Percentiles rank a stretch among this genome's conserved stretches.
Conservation (phyloP, 257 asterid genomes). For the Prunella vulgaris region DNA sequence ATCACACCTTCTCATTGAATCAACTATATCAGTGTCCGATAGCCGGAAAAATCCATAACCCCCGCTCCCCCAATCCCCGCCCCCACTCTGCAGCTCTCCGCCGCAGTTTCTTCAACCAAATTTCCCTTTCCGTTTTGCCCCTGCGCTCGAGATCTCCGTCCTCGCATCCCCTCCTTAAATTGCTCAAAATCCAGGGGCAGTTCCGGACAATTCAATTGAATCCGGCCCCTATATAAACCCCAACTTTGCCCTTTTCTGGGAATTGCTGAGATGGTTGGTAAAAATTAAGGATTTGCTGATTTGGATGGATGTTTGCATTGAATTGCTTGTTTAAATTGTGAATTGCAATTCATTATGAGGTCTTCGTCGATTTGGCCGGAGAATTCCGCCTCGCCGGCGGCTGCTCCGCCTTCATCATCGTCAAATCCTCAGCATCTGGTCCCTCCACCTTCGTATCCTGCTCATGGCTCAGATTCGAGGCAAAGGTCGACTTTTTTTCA, state of each 20-base stretch:
- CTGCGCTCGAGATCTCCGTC: constrained; percentile 31
- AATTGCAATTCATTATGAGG: constrained; percentile 46
- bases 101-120: constrained; percentile 11
- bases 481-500: constrained; percentile 38
- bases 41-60: constrained; percentile 39
- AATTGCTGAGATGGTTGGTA: constrained; percentile 22
- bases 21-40: constrained; percentile 30
- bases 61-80: constrained; percentile 13
- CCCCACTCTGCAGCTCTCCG: constrained; percentile 16
- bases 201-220: constrained; percentile 24
- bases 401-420: constrained; percentile 29
- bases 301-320: constrained; percentile 15
- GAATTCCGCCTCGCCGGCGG: constrained; percentile 38
- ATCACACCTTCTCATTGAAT: not conserved
- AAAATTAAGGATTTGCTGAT: not conserved
- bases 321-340: constrained; percentile 18
- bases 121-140: constrained; percentile 34
- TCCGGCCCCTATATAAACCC: constrained; percentile 29
- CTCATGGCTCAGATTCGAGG: constrained; percentile 35
- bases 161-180: constrained; percentile 6
- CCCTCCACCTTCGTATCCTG: constrained; percentile 28
- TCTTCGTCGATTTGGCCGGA: constrained; percentile 56
- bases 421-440: constrained; percentile 34
- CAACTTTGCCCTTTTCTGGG: constrained; percentile 8
- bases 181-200: constrained; percentile 28